Evolutionary conservation across 257 asterid genomes (phyloP).

Genomic region (Rubia yunnanensis): DNA sequence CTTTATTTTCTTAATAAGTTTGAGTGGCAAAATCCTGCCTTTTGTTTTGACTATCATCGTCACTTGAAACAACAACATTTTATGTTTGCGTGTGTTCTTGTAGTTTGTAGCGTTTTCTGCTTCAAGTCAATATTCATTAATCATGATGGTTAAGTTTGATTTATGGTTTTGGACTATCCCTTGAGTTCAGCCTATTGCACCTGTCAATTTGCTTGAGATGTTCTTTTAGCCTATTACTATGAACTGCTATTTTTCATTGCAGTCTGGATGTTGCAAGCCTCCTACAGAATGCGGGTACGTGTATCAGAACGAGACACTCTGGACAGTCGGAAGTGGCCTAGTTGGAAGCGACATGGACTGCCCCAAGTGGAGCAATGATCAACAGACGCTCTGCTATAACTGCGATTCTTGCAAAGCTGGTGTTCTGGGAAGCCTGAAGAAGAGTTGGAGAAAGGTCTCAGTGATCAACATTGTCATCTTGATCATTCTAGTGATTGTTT

Average conservation of each 20-base stretch:
- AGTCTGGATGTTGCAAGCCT: slow-evolving; percentile 98
- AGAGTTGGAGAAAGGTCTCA: slow-evolving; percentile 82
- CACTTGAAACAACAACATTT: not conserved
- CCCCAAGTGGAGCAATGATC: slow-evolving; percentile 61
- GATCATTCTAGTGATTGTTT: slow-evolving; percentile 50
- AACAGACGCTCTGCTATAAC: slow-evolving; percentile 44
- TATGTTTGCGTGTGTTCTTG: not conserved
- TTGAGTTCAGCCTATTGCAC: not conserved
- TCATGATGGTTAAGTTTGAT: not conserved
- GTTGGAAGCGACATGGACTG: slow-evolving; percentile 49
- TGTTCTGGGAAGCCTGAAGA: slow-evolving; percentile 68
- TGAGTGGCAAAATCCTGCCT: not conserved
- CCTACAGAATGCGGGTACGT: slow-evolving; percentile 63
- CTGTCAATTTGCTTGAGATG: not conserved
- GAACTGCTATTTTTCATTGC: not conserved
- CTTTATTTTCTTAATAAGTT: too few species aligned
- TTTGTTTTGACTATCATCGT: not conserved
- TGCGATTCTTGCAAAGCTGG: slow-evolving; percentile 91
- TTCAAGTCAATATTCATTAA: too few species aligned
- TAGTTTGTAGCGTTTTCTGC: too few species aligned
- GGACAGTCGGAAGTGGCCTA: slow-evolving; percentile 39
- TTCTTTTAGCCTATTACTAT: not conserved
- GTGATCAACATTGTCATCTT: slow-evolving; percentile 57
- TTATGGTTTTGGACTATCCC: not conserved
- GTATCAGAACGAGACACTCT: slow-evolving; percentile 57